Evolutionary conservation across 495 filamentous ascomycete genomes (phyloP).

Genomic region (Penicillium samsonianum): DNA sequence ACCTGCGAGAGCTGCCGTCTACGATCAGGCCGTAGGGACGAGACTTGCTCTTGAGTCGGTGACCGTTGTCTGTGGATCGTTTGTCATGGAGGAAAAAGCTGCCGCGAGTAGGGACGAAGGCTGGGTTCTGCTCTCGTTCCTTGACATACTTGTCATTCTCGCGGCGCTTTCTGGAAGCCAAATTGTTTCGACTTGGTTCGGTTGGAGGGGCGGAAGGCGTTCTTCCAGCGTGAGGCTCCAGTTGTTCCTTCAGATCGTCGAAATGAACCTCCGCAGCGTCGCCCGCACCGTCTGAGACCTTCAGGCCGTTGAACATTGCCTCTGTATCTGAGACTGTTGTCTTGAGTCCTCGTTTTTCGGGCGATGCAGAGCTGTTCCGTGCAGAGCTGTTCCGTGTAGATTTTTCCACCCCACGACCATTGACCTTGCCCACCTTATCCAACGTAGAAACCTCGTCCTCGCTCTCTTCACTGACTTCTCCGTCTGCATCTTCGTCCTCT

Average conservation of each 20-base stretch:
- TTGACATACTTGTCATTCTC: conserved; percentile 91
- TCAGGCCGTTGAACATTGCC: conserved; percentile 84
- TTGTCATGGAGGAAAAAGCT: conserved; percentile 98
- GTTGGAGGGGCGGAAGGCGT: conserved; percentile 45
- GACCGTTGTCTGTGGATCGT: conserved; percentile 68
- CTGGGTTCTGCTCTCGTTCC: conserved; percentile 83
- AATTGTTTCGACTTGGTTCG: conserved; percentile 46
- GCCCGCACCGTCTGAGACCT: conserved; percentile 56
- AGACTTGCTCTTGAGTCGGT: conserved; percentile 46
- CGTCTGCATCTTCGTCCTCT: conserved; percentile 74
- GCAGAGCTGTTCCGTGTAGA: conserved; percentile 22
- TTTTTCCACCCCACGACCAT: conserved; percentile 37
- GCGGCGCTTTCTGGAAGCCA: conserved; percentile 69
- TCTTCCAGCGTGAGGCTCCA: conserved; percentile 30
- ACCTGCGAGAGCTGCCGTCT: conserved; percentile 49
- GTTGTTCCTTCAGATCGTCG: conserved; percentile 55
- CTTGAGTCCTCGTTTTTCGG: conserved; percentile 31
- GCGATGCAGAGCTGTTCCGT: conserved; percentile 30
- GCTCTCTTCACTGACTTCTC: conserved; percentile 71
- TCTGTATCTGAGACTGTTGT: conserved; percentile 69
- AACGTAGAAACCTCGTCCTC: conserved; percentile 60
- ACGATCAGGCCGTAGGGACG: conserved; percentile 49
- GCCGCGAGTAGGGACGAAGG: conserved; percentile 92
- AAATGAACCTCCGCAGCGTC: conserved; percentile 64
- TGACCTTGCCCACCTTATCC: conserved; percentile 38